Evolutionary conservation across 2,329 filamentous ascomycete genomes (phyloP).

Genomic region (Cladorrhinum sp.): DNA sequence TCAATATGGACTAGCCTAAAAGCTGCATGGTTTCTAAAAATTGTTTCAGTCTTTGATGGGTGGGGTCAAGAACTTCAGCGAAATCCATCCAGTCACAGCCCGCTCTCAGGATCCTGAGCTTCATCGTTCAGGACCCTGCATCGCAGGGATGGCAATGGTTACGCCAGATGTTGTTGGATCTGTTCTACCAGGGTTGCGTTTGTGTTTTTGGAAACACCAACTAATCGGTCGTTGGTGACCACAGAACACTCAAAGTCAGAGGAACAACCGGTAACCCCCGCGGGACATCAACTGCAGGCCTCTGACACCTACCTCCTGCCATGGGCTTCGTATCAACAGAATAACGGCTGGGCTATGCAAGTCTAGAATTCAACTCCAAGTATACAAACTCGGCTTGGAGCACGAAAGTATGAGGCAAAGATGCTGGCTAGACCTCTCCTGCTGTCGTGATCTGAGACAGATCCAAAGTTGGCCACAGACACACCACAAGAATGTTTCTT

Average conservation of each 20-base stretch:
- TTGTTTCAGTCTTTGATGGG: neutral
- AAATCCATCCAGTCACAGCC: neutral
- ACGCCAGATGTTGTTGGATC: neutral
- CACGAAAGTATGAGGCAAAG: no score
- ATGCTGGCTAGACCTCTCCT: neutral
- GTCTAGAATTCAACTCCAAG: no score
- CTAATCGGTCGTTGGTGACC: neutral
- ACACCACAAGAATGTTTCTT: neutral
- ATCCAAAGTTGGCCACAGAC: neutral
- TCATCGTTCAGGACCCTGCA: no score
- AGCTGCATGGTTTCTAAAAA: neutral
- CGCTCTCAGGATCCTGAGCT: no score
- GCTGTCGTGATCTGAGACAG: neutral
- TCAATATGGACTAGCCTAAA: neutral
- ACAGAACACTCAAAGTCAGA: neutral
- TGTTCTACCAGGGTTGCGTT: neutral
- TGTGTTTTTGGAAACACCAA: neutral
- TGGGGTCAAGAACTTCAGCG: neutral
- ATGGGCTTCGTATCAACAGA: no score
- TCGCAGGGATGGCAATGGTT: neutral
- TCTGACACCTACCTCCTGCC: no score
- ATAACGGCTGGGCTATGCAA: no score
- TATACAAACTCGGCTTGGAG: no score
- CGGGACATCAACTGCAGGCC: no score
- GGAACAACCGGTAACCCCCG: no score